A percentile compares a stretch with the other conserved stretches of the same genome.
These are phyloP conservation scores for Syncephalastrum sp. DNA, from an alignment of 371 early-diverging fungal genomes.

Conservation along the genomic window DNA sequence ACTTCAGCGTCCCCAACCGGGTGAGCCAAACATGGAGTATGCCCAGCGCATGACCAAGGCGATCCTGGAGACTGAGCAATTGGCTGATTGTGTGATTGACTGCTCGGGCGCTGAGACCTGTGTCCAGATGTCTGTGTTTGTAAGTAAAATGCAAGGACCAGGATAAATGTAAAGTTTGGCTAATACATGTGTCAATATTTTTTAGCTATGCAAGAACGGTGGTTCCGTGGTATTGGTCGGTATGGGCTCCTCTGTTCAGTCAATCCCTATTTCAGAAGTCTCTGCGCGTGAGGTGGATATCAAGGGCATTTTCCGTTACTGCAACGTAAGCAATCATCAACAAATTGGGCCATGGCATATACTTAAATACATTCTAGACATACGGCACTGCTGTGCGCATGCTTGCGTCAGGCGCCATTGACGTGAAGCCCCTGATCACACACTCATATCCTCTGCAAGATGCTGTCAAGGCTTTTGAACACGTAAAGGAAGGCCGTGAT, in stretches of 20 bases:
- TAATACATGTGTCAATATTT: not conserved
- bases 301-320: constrained; percentile 51
- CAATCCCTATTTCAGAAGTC: constrained; percentile 43
- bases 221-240: constrained; percentile 51
- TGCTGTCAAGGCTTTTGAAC: constrained; percentile 48
- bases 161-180: not conserved
- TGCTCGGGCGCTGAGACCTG: constrained; percentile 55
- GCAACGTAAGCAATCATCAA: constrained; percentile 34
- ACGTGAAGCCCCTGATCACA: constrained; percentile 49
- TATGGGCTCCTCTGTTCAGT: constrained; percentile 49
- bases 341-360: not conserved
- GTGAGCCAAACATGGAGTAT: constrained; percentile 45
- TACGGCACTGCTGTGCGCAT: constrained; percentile 49
- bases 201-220: constrained; percentile 42
- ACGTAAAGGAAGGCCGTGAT: constrained; percentile 43
- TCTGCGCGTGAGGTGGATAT: constrained; percentile 50
- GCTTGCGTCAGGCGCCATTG: constrained; percentile 44
- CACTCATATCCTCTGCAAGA: constrained; percentile 46
- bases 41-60: constrained; percentile 28
- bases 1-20: constrained; percentile 26
- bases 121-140: constrained; percentile 47
- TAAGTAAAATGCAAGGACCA: not conserved
- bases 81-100: constrained; percentile 48
- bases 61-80: constrained; percentile 26
- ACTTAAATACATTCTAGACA: constrained; percentile 15